Conservation (phyloP, 2,329 filamentous ascomycete species). For the Aureobasidium sp. region DNA sequence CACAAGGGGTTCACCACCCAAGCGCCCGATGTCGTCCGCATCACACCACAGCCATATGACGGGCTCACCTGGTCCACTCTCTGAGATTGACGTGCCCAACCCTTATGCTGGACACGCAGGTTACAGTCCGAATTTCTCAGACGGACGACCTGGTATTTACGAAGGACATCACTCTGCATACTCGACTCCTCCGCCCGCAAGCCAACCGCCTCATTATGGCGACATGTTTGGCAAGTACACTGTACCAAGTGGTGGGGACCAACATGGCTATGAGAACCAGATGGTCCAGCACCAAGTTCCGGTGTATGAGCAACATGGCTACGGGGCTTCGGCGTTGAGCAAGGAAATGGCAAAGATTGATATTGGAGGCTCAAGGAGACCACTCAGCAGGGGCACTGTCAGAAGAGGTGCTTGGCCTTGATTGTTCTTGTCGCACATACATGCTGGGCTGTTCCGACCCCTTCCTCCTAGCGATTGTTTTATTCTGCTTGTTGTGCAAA, state of each 20-base stretch:
- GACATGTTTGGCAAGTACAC: conserved; percentile 12
- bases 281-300: conserved; percentile 19
- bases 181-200: not conserved
- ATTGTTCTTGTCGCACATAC: not conserved
- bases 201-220: not conserved
- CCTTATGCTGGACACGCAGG: conserved; percentile 47
- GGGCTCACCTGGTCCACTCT: conserved; percentile 23
- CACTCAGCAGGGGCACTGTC: conserved; percentile 2
- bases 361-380: conserved; percentile 27
- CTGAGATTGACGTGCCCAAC: conserved; percentile 30
- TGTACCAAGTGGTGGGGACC: not conserved
- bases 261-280: conserved; percentile 15
- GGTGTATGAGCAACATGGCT: conserved; percentile 18
- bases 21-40: conserved; percentile 38
- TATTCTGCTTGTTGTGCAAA: not conserved
- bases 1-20: conserved; percentile 20
- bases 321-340: conserved; percentile 52
- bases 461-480: not conserved
- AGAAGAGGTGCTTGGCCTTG: conserved; percentile 7
- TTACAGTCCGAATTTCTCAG: conserved; percentile 30
- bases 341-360: conserved; percentile 57
- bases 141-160: conserved; percentile 29
- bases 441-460: not conserved
- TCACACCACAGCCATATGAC: conserved; percentile 29
- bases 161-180: not conserved